Percentiles rank a stretch among this genome's conserved stretches.
phyloP scores from a whole-genome alignment of 495 filamentous ascomycete genomes.

The Penicillium odoratum region DNA sequence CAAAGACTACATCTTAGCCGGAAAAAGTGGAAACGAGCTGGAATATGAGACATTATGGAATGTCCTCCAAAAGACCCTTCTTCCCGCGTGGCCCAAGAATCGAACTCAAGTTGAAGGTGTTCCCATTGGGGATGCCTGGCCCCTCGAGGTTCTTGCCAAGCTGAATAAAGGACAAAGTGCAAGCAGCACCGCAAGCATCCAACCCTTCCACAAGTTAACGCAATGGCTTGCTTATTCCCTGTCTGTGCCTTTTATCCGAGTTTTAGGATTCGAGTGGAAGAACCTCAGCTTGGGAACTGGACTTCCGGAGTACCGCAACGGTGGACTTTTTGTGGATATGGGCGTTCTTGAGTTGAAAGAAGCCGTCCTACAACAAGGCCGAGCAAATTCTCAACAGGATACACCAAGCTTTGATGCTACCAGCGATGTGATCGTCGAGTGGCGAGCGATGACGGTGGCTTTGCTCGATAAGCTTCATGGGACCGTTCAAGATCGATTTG shows the following conservation, averaged over 20 bases:
- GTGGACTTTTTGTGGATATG: constrained; percentile 79
- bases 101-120: constrained; percentile 52
- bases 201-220: constrained; percentile 81
- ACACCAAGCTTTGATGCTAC: constrained; percentile 77
- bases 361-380: constrained; percentile 55
- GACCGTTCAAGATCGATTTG: constrained; percentile 53
- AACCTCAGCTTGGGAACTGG: constrained; percentile 79
- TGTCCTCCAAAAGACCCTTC: constrained; percentile 50
- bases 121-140: constrained; percentile 61
- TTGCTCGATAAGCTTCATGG: constrained; percentile 61
- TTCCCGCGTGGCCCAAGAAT: constrained; percentile 55
- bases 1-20: constrained; percentile 50
- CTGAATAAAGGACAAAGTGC: constrained; percentile 4
- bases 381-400: constrained; percentile 51
- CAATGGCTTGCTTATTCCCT: constrained; percentile 90
- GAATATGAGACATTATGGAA: constrained; percentile 47
- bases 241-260: constrained; percentile 80
- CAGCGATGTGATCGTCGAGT: constrained; percentile 85
- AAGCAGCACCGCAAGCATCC: constrained; percentile 27
- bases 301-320: constrained; percentile 85
- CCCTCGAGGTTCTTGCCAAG: constrained; percentile 31
- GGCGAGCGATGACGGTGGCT: constrained; percentile 65
- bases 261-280: constrained; percentile 74
- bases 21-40: constrained; percentile 16
- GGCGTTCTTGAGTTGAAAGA: constrained; percentile 77